A percentile compares a stretch with the other conserved stretches of the same genome.
Conservation (phyloP, 306 rosid species). For the Rubus parviflorus region DNA sequence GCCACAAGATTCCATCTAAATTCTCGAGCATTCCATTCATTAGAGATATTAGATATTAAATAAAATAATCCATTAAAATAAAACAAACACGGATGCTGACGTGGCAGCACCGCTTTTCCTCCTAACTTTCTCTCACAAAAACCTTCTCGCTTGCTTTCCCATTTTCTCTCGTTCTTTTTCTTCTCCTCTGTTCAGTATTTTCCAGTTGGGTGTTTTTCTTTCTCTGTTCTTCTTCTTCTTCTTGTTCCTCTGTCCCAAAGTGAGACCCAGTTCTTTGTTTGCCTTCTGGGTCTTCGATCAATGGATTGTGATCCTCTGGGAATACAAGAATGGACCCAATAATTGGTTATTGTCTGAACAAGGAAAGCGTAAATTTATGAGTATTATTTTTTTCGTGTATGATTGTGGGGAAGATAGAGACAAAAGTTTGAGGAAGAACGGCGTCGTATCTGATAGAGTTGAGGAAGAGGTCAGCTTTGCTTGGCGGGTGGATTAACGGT, state of each 20-base stretch:
- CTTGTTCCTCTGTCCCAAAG: neutral
- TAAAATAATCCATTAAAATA: neutral
- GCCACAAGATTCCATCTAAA: constrained; percentile 63
- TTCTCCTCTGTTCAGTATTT: neutral
- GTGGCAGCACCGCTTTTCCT: constrained; percentile 34
- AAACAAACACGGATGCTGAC: constrained; percentile 33
- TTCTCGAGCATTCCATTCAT: constrained; percentile 40
- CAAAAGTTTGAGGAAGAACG: neutral
- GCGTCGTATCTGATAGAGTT: neutral
- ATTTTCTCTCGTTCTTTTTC: neutral
- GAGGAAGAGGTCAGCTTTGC: constrained; percentile 6
- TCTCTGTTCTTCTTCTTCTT: neutral
- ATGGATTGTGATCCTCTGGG: neutral
- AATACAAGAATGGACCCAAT: neutral
- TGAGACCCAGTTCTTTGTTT: constrained; percentile 9
- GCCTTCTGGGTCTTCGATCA: neutral
- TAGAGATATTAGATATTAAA: no score
- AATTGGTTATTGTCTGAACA: neutral
- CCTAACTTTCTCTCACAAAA: constrained; percentile 10
- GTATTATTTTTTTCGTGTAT: neutral
- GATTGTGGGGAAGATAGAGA: constrained; percentile 12
- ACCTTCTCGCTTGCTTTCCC: neutral
- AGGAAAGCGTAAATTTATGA: constrained; percentile 9
- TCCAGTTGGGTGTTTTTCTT: neutral
- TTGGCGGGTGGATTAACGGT: constrained; percentile 18